Conservation (phyloP, 179 eudicot genomes). For the Silene vulgaris region DNA sequence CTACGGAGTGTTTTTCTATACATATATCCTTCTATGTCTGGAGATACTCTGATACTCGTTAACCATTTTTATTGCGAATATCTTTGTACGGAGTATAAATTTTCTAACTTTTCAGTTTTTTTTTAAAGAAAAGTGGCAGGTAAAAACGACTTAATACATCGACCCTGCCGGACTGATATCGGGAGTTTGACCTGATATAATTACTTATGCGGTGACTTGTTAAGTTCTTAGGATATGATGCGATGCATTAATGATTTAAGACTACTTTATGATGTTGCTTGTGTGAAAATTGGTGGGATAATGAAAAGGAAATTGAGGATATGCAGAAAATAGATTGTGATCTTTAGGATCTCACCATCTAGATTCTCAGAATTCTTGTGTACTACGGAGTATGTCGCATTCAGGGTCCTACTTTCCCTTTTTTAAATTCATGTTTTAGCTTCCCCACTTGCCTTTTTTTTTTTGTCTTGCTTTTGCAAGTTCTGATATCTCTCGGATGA, state of each 20-base stretch:
- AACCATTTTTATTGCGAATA: no score
- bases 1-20: no score
- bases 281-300: background rate
- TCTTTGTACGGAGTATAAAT: no score
- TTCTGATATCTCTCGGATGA: background rate
- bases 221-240: background rate
- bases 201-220: background rate
- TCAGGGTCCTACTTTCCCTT: slow-evolving; percentile 26
- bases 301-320: background rate
- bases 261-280: slow-evolving; percentile 2
- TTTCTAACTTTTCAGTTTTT: no score
- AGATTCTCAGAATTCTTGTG: slow-evolving; percentile 24
- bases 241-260: background rate
- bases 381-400: slow-evolving; percentile 8
- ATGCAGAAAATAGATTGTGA: slow-evolving; percentile 16
- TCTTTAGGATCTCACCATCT: slow-evolving; percentile 16
- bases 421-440: background rate
- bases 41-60: no score
- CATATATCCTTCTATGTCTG: no score
- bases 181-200: background rate
- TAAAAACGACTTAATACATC: no score
- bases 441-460: background rate
- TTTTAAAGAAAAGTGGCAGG: no score
- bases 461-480: background rate
- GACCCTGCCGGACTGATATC: no score